These are phyloP conservation scores for Cynara cardunculus DNA, from an alignment of 129 eudicot genomes.

Conservation along the genomic window DNA sequence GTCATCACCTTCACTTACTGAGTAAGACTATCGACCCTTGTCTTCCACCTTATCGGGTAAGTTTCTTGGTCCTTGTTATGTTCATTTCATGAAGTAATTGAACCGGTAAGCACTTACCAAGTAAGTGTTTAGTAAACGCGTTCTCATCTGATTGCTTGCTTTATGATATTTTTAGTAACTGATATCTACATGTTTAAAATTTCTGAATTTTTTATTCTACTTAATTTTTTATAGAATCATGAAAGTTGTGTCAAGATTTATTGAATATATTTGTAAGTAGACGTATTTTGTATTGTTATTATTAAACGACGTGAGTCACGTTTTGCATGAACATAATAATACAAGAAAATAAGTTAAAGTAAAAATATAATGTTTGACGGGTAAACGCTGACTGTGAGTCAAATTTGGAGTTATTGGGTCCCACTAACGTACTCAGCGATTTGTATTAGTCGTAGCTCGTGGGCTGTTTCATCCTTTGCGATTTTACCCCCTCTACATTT, in stretches of 20 bases:
- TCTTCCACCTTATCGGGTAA: no score
- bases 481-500: not conserved
- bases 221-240: not conserved
- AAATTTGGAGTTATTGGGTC: slow-evolving; percentile 17
- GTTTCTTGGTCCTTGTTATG: no score
- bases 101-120: no score
- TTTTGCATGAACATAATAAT: not conserved
- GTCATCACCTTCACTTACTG: no score
- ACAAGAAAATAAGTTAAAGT: not conserved
- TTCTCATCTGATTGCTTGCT: no score
- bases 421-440: slow-evolving; percentile 1
- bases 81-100: no score
- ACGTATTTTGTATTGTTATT: not conserved
- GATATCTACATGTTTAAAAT: not conserved
- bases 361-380: slow-evolving; percentile 16
- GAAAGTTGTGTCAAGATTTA: not conserved
- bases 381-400: slow-evolving; percentile 22
- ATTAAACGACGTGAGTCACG: slow-evolving; percentile 12
- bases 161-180: no score
- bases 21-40: no score
- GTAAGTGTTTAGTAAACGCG: no score
- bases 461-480: not conserved
- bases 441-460: slow-evolving; percentile 2
- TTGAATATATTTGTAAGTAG: not conserved
- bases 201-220: not conserved